Percentiles rank a stretch among this genome's conserved stretches.
These are phyloP conservation scores for Triangularia verruculosa DNA, from an alignment of 2,329 filamentous ascomycete genomes.

Conservation along the genomic window DNA sequence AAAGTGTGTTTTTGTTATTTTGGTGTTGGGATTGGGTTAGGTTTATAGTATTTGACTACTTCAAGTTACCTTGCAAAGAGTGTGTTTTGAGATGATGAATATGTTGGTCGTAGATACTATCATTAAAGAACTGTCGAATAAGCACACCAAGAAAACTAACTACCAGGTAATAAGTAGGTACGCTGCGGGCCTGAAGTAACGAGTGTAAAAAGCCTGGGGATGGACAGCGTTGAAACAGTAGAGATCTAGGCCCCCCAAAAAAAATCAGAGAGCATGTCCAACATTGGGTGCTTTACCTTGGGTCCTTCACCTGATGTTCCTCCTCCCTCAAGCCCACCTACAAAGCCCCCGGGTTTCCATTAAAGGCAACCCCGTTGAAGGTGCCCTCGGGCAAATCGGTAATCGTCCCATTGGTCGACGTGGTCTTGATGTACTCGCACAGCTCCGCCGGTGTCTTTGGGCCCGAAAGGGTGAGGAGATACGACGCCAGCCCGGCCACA, in stretches of 20 bases:
- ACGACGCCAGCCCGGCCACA: slow-evolving; percentile 36
- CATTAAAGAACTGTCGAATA: background rate
- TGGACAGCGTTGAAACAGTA: background rate
- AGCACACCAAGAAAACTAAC: background rate
- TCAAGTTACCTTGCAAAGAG: background rate
- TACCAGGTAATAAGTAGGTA: no score
- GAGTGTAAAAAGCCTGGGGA: background rate
- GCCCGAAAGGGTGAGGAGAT: slow-evolving; percentile 34
- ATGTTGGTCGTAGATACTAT: background rate
- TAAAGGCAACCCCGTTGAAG: slow-evolving; percentile 8
- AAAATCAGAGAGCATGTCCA: background rate
- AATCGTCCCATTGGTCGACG: background rate
- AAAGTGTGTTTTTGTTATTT: background rate
- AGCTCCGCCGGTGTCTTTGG: slow-evolving; percentile 3
- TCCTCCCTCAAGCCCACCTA: background rate
- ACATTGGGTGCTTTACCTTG: no score
- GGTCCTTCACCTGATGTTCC: background rate
- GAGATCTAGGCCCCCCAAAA: background rate
- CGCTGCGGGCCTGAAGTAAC: no score
- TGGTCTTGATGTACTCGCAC: slow-evolving; percentile 5
- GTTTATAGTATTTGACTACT: background rate
- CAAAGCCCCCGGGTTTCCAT: slow-evolving; percentile 3
- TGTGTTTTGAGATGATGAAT: background rate
- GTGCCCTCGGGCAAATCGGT: slow-evolving; percentile 1
- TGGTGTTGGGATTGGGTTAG: background rate